phyloP scores from a whole-genome alignment of 1,284 basidiomycete species.

The Moniliella sp. region DNA sequence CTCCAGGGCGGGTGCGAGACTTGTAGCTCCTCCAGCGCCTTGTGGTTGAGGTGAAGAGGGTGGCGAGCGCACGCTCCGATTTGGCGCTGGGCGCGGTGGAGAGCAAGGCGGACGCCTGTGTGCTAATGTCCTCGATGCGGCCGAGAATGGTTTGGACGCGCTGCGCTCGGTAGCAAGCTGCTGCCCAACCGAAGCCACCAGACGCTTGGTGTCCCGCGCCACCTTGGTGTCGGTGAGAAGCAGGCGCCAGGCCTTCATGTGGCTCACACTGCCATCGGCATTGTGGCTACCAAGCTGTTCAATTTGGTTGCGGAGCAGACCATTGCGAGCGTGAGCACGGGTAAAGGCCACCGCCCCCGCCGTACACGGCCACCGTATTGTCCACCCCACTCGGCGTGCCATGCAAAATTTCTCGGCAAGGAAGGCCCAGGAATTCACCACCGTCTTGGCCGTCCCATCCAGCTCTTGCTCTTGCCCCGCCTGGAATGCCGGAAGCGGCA shows the following conservation, averaged over 20 bases:
- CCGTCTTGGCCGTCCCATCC: constrained; percentile 41
- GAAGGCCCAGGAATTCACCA: constrained; percentile 81
- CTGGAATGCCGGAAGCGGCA: constrained; percentile 42
- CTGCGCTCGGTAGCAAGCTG: constrained; percentile 46
- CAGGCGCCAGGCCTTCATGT: constrained; percentile 45
- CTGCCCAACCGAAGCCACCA: constrained; percentile 66
- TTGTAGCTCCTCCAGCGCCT: constrained; percentile 61
- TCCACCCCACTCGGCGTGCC: constrained; percentile 94
- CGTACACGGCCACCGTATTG: constrained; percentile 77
- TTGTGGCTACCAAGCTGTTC: constrained; percentile 63
- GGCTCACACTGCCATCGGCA: too few species aligned
- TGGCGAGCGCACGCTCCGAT: constrained; percentile 6
- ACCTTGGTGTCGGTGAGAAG: constrained; percentile 79
- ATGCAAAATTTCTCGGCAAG: constrained; percentile 82
- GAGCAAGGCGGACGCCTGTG: constrained; percentile 16
- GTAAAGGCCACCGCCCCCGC: constrained; percentile 81
- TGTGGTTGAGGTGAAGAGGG: constrained; percentile 62
- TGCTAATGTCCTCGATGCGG: constrained; percentile 11
- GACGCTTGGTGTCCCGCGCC: constrained; percentile 72
- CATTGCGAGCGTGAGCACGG: constrained; percentile 45
- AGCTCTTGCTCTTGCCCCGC: constrained; percentile 1
- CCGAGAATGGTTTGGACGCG: constrained; percentile 11
- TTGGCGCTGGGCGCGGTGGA: too few species aligned
- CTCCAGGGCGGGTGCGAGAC: constrained; percentile 77
- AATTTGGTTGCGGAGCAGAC: constrained; percentile 48